phyloP scores from a whole-genome alignment of 805 yeast species.

The Kodamaea hsintzibuensis region DNA sequence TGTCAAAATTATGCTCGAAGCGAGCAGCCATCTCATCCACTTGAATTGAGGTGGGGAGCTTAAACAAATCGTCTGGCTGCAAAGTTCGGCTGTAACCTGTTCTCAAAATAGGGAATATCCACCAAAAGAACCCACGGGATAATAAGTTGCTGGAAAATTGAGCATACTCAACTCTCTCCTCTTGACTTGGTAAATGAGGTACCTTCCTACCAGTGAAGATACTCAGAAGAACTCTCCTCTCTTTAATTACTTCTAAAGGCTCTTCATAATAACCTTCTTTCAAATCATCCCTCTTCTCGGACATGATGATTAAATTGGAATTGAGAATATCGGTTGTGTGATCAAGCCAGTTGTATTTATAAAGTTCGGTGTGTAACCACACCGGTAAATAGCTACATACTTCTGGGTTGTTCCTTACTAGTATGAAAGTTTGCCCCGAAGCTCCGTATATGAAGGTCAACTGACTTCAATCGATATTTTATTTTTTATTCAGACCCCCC shows the following conservation, averaged over 20 bases:
- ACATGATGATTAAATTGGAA: neutral
- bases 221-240: conserved; percentile 34
- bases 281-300: neutral
- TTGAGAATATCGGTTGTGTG: neutral
- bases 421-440: too few species aligned
- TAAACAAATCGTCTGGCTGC: conserved; percentile 56
- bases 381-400: too few species aligned
- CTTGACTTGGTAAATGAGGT: conserved; percentile 51
- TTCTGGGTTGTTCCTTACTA: too few species aligned
- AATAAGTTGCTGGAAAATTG: conserved; percentile 40
- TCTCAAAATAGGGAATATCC: conserved; percentile 63
- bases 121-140: conserved; percentile 45
- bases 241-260: conserved; percentile 12
- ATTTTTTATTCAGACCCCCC: too few species aligned
- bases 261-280: conserved; percentile 1
- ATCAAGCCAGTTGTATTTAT: too few species aligned
- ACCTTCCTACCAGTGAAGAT: conserved; percentile 35
- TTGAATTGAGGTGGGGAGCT: conserved; percentile 24
- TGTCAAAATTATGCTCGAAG: conserved; percentile 22
- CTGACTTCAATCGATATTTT: too few species aligned
- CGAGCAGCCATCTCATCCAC: conserved; percentile 31
- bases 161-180: conserved; percentile 51
- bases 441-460: too few species aligned
- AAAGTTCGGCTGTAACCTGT: conserved; percentile 74
- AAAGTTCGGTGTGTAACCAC: too few species aligned